Evolutionary conservation across 2,329 filamentous ascomycete species (phyloP).

Genomic region (Calycina herbarum): DNA sequence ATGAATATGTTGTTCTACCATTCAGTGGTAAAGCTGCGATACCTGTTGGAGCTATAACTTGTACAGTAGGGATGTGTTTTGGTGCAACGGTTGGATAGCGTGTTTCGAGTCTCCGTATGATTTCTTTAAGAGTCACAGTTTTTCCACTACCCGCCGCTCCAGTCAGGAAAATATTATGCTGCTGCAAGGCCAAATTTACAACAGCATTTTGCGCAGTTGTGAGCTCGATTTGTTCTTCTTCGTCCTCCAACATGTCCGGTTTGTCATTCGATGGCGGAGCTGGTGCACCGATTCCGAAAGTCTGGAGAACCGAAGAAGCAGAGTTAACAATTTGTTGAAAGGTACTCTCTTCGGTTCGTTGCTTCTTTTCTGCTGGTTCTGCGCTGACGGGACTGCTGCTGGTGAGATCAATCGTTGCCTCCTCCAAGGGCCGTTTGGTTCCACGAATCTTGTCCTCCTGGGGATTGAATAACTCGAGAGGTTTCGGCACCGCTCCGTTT

Average conservation of each 20-base stretch:
- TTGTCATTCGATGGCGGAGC: not conserved
- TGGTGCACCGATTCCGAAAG: not conserved
- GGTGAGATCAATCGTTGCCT: conserved; percentile 2
- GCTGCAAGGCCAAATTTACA: conserved; percentile 28
- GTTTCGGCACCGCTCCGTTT: not conserved
- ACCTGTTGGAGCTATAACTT: conserved; percentile 34
- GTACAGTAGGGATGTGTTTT: conserved; percentile 14
- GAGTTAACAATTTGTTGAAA: not conserved
- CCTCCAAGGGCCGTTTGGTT: not conserved
- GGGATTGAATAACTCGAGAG: conserved; percentile 3
- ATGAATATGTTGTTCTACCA: conserved; percentile 32
- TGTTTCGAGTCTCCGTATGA: conserved; percentile 19
- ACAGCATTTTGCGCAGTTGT: conserved; percentile 30
- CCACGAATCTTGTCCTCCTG: not conserved
- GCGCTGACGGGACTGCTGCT: not conserved
- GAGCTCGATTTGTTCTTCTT: conserved; percentile 19
- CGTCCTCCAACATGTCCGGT: not conserved
- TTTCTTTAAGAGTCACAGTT: conserved; percentile 29
- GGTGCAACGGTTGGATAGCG: not conserved
- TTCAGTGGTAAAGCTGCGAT: conserved; percentile 32
- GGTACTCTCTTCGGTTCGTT: not conserved
- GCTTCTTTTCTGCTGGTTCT: not conserved
- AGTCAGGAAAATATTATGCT: conserved; percentile 35
- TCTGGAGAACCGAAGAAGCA: not conserved
- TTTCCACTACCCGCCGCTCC: conserved; percentile 35